Conservation (phyloP, 495 filamentous ascomycete genomes). For the Daldinia grandis region DNA sequence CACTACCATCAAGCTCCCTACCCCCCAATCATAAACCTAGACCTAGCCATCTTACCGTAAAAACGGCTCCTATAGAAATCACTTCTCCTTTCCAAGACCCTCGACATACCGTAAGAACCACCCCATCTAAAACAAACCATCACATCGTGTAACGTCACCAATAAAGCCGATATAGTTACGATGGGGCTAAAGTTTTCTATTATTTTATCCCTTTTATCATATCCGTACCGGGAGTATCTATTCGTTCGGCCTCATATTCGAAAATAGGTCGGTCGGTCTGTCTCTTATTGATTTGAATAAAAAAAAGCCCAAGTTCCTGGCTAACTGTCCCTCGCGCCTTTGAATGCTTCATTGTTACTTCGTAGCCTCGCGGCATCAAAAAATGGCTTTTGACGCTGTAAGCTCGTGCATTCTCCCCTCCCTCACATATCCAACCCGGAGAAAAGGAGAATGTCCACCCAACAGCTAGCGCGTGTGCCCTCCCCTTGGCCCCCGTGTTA, state of each 20-base stretch:
- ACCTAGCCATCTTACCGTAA: neutral
- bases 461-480: constrained; percentile 18
- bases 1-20: neutral
- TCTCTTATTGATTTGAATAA: constrained; percentile 2
- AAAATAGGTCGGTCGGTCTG: constrained; percentile 2
- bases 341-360: constrained; percentile 13
- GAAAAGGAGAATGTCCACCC: constrained; percentile 17
- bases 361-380: constrained; percentile 5
- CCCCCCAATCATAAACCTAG: neutral
- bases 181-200: constrained; percentile 25
- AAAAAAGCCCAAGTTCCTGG: constrained; percentile 4
- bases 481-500: constrained; percentile 14
- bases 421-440: constrained; percentile 1
- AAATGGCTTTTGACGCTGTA: constrained; percentile 8
- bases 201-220: constrained; percentile 22
- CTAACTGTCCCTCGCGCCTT: constrained; percentile 11
- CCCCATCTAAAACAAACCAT: neutral
- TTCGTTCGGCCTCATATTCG: constrained; percentile 21
- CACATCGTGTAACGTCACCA: neutral
- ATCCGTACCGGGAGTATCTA: constrained; percentile 24
- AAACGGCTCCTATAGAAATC: neutral
- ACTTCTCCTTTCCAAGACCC: neutral
- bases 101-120: neutral
- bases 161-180: neutral
- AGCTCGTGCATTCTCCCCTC: constrained; percentile 16